phyloP scores from a whole-genome alignment of 2,329 filamentous ascomycete species.

The Botrytis aclada region DNA sequence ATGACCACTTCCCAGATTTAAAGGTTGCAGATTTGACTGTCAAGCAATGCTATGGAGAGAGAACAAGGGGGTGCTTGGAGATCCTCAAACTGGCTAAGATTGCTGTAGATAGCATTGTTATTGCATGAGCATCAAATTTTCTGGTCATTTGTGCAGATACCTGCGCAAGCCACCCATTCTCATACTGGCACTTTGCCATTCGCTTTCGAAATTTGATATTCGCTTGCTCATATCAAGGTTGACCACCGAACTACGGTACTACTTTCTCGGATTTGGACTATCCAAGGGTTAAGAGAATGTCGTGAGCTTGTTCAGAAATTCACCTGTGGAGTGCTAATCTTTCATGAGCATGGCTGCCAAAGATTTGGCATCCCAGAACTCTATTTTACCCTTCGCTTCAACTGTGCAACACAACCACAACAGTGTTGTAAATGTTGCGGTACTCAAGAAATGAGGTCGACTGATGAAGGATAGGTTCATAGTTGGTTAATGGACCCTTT shows the following conservation, averaged over 20 bases:
- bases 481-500: not conserved
- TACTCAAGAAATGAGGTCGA: not conserved
- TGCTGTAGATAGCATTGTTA: slow-evolving; percentile 53
- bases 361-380: not conserved
- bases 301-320: not conserved
- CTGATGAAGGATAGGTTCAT: not conserved
- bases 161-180: not conserved
- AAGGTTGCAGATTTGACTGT: slow-evolving; percentile 32
- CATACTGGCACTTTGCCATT: not conserved
- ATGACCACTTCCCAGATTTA: slow-evolving; percentile 3
- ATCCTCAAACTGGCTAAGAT: slow-evolving; percentile 54
- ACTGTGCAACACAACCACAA: not conserved
- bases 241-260: too few species aligned
- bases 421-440: not conserved
- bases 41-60: slow-evolving; percentile 29
- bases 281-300: not conserved
- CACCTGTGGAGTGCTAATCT: not conserved
- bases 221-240: not conserved
- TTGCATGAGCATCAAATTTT: slow-evolving; percentile 42
- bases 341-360: not conserved
- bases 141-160: not conserved
- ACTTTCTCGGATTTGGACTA: not conserved
- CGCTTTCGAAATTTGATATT: not conserved
- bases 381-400: not conserved
- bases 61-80: slow-evolving; percentile 46